Percentiles rank a stretch among this genome's conserved stretches.
Conservation (phyloP, 352 stramenopile genomes). For the Globisporangium abappressorium region DNA sequence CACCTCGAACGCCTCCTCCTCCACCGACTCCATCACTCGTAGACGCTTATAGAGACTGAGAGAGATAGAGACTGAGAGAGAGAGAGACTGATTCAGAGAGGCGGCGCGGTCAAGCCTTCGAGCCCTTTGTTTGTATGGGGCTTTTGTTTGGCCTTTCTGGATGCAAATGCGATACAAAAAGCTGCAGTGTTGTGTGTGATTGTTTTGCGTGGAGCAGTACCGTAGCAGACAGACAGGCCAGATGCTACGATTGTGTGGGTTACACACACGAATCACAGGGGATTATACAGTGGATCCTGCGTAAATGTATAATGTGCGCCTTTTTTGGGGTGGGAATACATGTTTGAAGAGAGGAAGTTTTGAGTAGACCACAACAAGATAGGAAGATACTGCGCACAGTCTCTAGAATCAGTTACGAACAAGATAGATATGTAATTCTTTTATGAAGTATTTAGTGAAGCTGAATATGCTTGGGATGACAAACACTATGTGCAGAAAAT, state of each 20-base stretch:
- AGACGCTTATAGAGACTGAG: background rate
- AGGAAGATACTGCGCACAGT: background rate
- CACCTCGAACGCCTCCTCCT: constrained; percentile 86
- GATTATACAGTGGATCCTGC: background rate
- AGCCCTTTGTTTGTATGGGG: background rate
- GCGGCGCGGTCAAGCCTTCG: background rate
- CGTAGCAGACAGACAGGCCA: background rate
- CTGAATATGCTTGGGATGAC: no score
- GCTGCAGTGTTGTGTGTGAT: background rate
- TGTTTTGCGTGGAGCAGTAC: background rate
- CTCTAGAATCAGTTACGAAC: background rate
- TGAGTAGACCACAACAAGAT: no score
- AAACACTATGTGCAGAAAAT: no score
- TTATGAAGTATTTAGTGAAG: no score
- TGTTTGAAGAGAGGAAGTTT: background rate
- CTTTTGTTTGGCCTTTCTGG: background rate
- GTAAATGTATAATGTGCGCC: background rate
- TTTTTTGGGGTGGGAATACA: background rate
- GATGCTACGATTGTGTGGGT: no score
- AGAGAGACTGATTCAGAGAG: background rate
- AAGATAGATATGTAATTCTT: no score
- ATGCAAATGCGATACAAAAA: background rate
- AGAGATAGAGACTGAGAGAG: background rate
- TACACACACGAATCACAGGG: no score
- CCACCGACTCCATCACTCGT: constrained; percentile 51